Evolutionary conservation across 2,329 filamentous ascomycete genomes (phyloP), one percentile per base, ranked within the genome.

Genomic region (Blastomyces parvus): DNA sequence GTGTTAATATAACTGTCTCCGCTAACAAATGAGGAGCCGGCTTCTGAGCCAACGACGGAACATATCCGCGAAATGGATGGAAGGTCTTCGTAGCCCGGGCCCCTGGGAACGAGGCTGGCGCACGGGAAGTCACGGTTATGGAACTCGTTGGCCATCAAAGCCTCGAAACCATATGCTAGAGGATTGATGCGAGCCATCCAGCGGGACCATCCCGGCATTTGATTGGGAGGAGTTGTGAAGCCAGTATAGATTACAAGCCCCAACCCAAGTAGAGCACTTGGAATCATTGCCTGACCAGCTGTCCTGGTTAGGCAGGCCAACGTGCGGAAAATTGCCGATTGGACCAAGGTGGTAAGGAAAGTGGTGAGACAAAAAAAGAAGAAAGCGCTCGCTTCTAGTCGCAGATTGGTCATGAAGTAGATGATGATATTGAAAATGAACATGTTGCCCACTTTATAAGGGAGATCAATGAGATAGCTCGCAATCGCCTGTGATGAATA

Each of bases 371-470:
- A 75, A 82, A 90, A 96, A 77, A 90, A 89, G 81, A 96, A 96
- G 80, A 94, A 96, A 0, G 86, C 77, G 1, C 86, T 88, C 0
- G 89, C 79, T 66, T 88, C 85, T 60, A 90, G 83, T 63, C 88
- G 84, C 40, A 96, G 79, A 67, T 91, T 88, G 0, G 89, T 88
- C 85, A 96, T 87, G 76, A 96, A 96, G 78, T 96, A 96, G 2
- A 96, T 76, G 0, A 84, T 81, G 38, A 91, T 61, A 72, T 96
- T 94, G 81, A 95, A 95, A 2, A 83, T 76, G 66, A 94, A 81
- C 0, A 84, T 77, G 69, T 91, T 92, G 25, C 76, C 38, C 14
- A 95, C 74, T 75, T 93, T 96, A 76, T 90, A 90, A 0, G 92
- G 92, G 76, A 96, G 77, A 69, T 96, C 92, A 13, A 42, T 42